phyloP scores from a whole-genome alignment of 2,329 filamentous ascomycete genomes.

The Sporothrix pseudoabietina region DNA sequence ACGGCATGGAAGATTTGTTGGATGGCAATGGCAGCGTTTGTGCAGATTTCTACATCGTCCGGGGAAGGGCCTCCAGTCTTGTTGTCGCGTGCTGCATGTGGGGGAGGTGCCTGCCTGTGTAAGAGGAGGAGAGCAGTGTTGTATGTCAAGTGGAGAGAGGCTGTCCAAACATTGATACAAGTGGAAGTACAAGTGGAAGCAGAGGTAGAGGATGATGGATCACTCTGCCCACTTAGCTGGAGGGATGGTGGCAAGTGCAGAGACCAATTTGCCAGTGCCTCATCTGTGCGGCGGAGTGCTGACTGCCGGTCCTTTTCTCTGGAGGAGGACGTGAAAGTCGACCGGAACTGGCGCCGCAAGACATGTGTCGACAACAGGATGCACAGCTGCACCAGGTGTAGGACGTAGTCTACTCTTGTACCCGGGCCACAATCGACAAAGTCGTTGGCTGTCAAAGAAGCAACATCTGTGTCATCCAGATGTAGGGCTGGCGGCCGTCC shows the following conservation, averaged over 20 bases:
- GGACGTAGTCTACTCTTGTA: background rate
- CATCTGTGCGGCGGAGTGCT: conserved; percentile 6
- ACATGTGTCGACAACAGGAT: background rate
- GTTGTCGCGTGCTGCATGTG: background rate
- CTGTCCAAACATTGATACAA: conserved; percentile 12
- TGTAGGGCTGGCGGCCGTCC: conserved; percentile 20
- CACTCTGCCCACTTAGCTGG: background rate
- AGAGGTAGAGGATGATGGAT: background rate
- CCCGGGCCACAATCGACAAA: conserved; percentile 2
- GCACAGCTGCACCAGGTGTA: conserved; percentile 10
- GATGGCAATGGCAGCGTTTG: conserved; percentile 12
- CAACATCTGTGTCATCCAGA: conserved; percentile 10
- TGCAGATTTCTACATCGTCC: conserved; percentile 21
- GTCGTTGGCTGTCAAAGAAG: background rate
- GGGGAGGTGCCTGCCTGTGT: background rate
- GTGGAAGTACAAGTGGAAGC: background rate
- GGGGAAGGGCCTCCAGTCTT: background rate
- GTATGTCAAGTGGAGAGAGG: conserved; percentile 18
- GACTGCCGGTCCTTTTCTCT: background rate
- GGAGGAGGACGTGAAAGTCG: background rate
- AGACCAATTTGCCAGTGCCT: conserved; percentile 19
- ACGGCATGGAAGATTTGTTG: conserved; percentile 20
- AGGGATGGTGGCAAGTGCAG: conserved; percentile 18
- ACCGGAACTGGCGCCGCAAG: conserved; percentile 9
- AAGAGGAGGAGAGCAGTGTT: conserved; percentile 16